Percentiles rank a stretch among this genome's conserved stretches.
phyloP scores from a whole-genome alignment of 2,329 filamentous ascomycete genomes.

The Hypoxylon sp. region DNA sequence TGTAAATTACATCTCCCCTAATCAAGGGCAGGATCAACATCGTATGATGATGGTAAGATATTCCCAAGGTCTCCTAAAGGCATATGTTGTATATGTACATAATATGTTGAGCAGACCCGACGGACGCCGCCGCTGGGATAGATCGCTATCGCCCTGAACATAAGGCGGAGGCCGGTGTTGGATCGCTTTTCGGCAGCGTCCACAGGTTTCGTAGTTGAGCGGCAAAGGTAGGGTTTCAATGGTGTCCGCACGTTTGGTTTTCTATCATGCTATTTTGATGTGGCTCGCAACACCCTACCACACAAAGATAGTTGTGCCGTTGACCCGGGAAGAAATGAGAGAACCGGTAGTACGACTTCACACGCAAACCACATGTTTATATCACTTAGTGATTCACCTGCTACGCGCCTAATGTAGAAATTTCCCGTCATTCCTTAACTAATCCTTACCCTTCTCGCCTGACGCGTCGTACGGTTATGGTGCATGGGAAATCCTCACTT shows the following conservation, averaged over 20 bases:
- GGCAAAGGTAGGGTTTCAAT: neutral
- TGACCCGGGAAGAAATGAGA: neutral
- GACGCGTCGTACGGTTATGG: slow-evolving; percentile 18
- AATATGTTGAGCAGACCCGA: neutral
- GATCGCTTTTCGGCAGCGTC: slow-evolving; percentile 8
- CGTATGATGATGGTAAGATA: slow-evolving; percentile 25
- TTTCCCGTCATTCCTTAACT: neutral
- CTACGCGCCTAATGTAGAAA: neutral
- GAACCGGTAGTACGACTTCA: neutral
- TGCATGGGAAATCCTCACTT: neutral
- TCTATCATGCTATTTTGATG: slow-evolving; percentile 6
- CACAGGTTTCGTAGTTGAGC: neutral
- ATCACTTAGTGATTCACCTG: neutral
- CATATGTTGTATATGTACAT: neutral
- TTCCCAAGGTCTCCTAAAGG: neutral
- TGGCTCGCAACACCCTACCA: neutral
- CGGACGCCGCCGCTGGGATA: neutral
- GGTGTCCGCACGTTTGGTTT: neutral
- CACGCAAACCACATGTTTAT: slow-evolving; percentile 2
- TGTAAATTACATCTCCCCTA: neutral
- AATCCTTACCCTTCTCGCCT: slow-evolving; percentile 16
- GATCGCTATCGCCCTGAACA: neutral
- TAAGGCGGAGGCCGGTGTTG: neutral
- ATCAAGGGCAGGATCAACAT: neutral
- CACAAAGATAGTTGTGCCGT: neutral